Evolutionary conservation across 2,329 filamentous ascomycete species (phyloP).

Genomic region (Apiospora hydei): DNA sequence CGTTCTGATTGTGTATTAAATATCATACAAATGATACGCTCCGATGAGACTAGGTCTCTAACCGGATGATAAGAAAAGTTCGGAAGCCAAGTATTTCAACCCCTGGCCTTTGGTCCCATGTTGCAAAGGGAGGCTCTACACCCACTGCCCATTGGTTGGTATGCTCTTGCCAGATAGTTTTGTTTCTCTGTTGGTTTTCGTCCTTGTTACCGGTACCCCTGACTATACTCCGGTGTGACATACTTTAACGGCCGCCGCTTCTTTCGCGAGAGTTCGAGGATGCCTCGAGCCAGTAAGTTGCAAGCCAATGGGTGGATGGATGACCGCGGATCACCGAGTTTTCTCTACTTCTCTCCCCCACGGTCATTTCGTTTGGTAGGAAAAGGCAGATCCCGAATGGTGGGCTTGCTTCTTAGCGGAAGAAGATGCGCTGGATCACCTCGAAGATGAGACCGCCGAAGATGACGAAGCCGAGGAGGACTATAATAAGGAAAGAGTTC

Average conservation of each 20-base stretch:
- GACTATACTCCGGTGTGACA: not conserved
- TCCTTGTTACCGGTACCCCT: not conserved
- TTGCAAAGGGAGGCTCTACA: slow-evolving; percentile 1
- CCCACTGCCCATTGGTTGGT: not conserved
- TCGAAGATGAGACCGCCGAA: slow-evolving; percentile 68
- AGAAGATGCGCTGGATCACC: slow-evolving; percentile 61
- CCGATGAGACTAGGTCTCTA: slow-evolving; percentile 17
- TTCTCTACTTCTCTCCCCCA: too few species aligned
- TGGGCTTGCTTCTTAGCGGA: slow-evolving; percentile 33
- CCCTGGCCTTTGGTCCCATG: not conserved
- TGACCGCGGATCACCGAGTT: too few species aligned
- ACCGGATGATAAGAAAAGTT: slow-evolving; percentile 11
- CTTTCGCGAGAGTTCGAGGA: not conserved
- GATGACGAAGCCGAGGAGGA: slow-evolving; percentile 65
- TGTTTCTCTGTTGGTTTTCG: not conserved
- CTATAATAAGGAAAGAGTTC: slow-evolving; percentile 42
- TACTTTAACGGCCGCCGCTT: not conserved
- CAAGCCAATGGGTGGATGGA: not conserved
- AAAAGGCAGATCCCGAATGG: not conserved
- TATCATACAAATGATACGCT: slow-evolving; percentile 16
- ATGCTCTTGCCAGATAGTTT: not conserved
- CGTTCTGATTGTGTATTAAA: slow-evolving; percentile 2
- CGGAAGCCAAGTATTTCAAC: slow-evolving; percentile 5
- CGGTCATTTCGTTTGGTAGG: not conserved
- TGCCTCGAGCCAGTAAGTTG: not conserved